Conservation (phyloP, 169 alveolate species). For the Amoebophrya sp. region DNA sequence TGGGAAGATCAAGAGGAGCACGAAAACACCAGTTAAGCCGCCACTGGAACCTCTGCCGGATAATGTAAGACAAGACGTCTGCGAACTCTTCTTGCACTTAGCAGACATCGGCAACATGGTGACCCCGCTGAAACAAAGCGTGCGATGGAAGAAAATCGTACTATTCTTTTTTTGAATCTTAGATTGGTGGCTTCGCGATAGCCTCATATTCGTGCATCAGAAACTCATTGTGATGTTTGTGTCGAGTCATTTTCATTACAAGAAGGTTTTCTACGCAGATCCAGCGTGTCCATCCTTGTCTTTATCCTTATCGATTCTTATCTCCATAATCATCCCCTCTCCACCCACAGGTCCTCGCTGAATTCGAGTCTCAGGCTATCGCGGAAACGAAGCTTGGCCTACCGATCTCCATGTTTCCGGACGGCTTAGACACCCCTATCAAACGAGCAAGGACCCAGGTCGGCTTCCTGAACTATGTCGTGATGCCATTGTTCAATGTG, state of each 20-base stretch:
- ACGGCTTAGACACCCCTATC: neutral
- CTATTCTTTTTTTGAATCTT: too few relatives aligned
- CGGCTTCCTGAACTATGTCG: neutral
- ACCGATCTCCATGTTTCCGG: conserved; percentile 1
- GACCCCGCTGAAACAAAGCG: neutral
- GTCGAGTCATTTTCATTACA: too few relatives aligned
- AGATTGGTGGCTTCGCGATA: too few relatives aligned
- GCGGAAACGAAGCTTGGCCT: neutral
- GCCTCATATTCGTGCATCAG: too few relatives aligned
- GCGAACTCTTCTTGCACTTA: neutral
- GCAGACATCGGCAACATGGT: neutral
- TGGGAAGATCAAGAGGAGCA: too few relatives aligned
- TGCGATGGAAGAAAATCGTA: neutral
- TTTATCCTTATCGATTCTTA: too few relatives aligned
- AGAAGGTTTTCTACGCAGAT: too few relatives aligned
- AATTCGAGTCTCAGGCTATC: neutral
- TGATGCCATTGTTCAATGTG: neutral
- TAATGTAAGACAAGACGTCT: neutral
- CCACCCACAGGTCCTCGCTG: neutral
- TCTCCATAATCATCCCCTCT: too few relatives aligned
- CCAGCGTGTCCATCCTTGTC: too few relatives aligned
- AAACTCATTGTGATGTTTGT: too few relatives aligned
- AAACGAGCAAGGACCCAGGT: neutral
- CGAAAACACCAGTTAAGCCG: too few relatives aligned
- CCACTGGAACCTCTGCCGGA: neutral